These are phyloP conservation scores for Amauroascus verrucosus DNA, from an alignment of 2,329 filamentous ascomycete genomes.

Conservation along the genomic window DNA sequence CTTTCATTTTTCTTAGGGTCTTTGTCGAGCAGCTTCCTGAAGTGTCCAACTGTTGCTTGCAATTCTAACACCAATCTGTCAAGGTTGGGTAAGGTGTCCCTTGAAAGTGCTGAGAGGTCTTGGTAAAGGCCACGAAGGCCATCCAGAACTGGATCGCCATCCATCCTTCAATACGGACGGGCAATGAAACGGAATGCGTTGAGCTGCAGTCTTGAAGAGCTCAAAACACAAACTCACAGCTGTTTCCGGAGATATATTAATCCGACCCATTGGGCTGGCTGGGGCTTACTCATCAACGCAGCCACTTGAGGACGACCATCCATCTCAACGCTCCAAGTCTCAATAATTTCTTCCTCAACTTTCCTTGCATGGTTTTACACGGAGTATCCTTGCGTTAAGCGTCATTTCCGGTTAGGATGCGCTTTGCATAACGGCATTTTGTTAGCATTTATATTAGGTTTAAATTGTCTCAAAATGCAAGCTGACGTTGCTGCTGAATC, in stretches of 20 bases:
- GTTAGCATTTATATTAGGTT: not conserved
- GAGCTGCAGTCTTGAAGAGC: not conserved
- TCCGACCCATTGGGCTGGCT: not conserved
- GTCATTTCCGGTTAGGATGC: not conserved
- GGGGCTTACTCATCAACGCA: not conserved
- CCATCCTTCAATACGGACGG: constrained; percentile 44
- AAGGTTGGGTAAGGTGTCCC: constrained; percentile 58
- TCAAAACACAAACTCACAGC: constrained; percentile 4
- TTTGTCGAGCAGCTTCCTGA: constrained; percentile 64
- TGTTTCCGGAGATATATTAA: not conserved
- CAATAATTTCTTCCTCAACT: not conserved
- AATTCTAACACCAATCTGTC: constrained; percentile 59
- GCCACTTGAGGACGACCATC: no score
- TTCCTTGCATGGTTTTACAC: no score
- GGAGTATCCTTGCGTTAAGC: no score
- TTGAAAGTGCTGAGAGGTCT: constrained; percentile 67
- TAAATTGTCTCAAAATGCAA: not conserved
- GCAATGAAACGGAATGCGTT: constrained; percentile 12
- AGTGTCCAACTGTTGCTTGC: constrained; percentile 54
- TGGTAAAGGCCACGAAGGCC: constrained; percentile 75
- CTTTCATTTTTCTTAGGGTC: constrained; percentile 64
- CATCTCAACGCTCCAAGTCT: no score
- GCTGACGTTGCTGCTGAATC: not conserved
- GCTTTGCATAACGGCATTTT: not conserved
- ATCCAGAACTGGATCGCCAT: constrained; percentile 61